Percentiles rank a stretch among this genome's conserved stretches.
Evolutionary conservation across 371 early-diverging fungal species (phyloP).

Genomic region (Mucor circinelloides): DNA sequence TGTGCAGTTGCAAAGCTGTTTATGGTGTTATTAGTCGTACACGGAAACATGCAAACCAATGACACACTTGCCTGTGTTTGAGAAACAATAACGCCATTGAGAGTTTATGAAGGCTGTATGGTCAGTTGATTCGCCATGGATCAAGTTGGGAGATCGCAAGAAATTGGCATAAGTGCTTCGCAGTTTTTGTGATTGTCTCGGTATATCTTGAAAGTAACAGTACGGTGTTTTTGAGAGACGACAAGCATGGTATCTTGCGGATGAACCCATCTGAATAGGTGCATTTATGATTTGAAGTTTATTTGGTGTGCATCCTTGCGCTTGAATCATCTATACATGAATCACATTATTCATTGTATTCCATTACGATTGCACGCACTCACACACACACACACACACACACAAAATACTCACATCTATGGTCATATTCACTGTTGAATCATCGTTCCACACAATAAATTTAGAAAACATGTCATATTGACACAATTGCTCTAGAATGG

Average conservation of each 20-base stretch:
- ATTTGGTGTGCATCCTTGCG: slow-evolving; percentile 32
- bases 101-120: slow-evolving; percentile 54
- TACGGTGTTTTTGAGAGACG: slow-evolving; percentile 60
- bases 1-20: slow-evolving; percentile 55
- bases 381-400: background rate
- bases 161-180: slow-evolving; percentile 67
- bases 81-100: slow-evolving; percentile 71
- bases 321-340: slow-evolving; percentile 28
- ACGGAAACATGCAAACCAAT: background rate
- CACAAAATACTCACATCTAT: slow-evolving; percentile 37
- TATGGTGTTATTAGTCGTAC: too few relatives aligned
- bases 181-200: slow-evolving; percentile 35
- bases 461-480: slow-evolving; percentile 62
- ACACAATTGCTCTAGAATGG: slow-evolving; percentile 56
- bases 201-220: slow-evolving; percentile 67
- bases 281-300: slow-evolving; percentile 57
- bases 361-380: background rate
- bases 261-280: slow-evolving; percentile 49
- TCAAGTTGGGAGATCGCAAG: slow-evolving; percentile 53
- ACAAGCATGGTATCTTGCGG: slow-evolving; percentile 66
- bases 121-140: slow-evolving; percentile 57
- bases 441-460: slow-evolving; percentile 66
- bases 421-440: slow-evolving; percentile 49
- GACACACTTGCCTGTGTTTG: slow-evolving; percentile 51
- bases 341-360: background rate